These are phyloP conservation scores for Paspalum vaginatum DNA, from an alignment of 176 grass and related monocot genomes.

Conservation along the genomic window DNA sequence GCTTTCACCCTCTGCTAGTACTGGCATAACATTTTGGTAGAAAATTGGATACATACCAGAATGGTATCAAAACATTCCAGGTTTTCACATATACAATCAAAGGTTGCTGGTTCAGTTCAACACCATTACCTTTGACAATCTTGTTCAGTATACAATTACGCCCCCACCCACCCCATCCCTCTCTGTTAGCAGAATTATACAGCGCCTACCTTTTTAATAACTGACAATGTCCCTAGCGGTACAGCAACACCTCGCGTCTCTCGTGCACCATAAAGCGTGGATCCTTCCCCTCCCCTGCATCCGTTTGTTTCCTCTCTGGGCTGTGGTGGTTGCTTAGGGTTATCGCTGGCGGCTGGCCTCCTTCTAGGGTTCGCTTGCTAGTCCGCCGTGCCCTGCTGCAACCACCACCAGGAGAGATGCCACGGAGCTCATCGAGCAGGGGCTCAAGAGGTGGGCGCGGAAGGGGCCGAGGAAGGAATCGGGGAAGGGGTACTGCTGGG, in stretches of 20 bases:
- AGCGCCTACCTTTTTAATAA: neutral
- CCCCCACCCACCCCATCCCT: neutral
- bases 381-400: neutral
- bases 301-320: neutral
- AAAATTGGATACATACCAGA: neutral
- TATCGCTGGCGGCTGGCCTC: neutral
- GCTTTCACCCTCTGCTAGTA: conserved; percentile 14
- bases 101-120: neutral
- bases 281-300: neutral
- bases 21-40: conserved; percentile 16
- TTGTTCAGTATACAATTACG: neutral
- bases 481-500: neutral
- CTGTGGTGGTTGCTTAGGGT: neutral
- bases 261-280: neutral
- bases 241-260: neutral
- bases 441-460: conserved; percentile 3
- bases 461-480: neutral
- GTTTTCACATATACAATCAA: neutral
- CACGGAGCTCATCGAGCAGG: conserved; percentile 12
- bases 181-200: neutral
- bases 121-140: conserved; percentile 2
- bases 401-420: conserved; percentile 16
- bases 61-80: conserved; percentile 1
- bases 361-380: neutral
- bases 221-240: too few species aligned